Percentiles rank a stretch among this genome's conserved stretches.
Evolutionary conservation across 2,329 filamentous ascomycete genomes (phyloP).

Genomic region (Thielaviopsis euricoi): DNA sequence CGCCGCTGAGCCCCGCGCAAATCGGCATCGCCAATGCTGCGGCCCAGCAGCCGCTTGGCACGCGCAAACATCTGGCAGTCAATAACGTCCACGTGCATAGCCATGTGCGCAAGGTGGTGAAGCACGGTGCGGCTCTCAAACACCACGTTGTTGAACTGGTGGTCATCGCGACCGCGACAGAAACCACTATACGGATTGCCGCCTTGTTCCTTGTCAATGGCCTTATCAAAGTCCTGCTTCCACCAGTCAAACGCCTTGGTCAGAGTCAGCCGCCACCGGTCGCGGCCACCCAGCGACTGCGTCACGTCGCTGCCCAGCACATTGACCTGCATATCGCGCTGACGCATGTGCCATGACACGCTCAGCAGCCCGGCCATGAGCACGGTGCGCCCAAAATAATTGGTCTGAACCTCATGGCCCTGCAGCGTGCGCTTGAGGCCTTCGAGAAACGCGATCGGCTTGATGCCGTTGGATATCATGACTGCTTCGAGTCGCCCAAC

Average conservation of each 20-base stretch:
- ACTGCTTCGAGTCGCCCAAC: slow-evolving; percentile 71
- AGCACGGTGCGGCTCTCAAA: slow-evolving; percentile 81
- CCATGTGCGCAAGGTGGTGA: slow-evolving; percentile 91
- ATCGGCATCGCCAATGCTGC: slow-evolving; percentile 69
- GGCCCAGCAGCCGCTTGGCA: slow-evolving; percentile 67
- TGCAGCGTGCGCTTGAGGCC: slow-evolving; percentile 80
- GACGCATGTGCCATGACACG: slow-evolving; percentile 95
- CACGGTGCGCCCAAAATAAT: slow-evolving; percentile 82
- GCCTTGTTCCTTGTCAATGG: slow-evolving; percentile 44
- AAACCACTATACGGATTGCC: slow-evolving; percentile 31
- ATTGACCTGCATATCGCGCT: slow-evolving; percentile 82
- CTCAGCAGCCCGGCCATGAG: slow-evolving; percentile 88
- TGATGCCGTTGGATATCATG: slow-evolving; percentile 64
- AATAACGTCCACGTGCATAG: slow-evolving; percentile 93
- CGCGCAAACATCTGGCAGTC: slow-evolving; percentile 93
- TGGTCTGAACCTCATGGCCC: slow-evolving; percentile 72
- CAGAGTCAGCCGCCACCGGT: slow-evolving; percentile 78
- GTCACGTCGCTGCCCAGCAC: slow-evolving; percentile 59
- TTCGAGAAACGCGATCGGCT: slow-evolving; percentile 75
- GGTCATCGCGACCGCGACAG: slow-evolving; percentile 1
- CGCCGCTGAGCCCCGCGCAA: slow-evolving; percentile 62
- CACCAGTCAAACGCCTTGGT: slow-evolving; percentile 84
- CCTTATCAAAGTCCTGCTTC: slow-evolving; percentile 82
- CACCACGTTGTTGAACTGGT: slow-evolving; percentile 34
- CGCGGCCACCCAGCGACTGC: slow-evolving; percentile 65